These are phyloP conservation scores for Calonectria montana DNA, from an alignment of 2,329 filamentous ascomycete species.

Conservation along the genomic window DNA sequence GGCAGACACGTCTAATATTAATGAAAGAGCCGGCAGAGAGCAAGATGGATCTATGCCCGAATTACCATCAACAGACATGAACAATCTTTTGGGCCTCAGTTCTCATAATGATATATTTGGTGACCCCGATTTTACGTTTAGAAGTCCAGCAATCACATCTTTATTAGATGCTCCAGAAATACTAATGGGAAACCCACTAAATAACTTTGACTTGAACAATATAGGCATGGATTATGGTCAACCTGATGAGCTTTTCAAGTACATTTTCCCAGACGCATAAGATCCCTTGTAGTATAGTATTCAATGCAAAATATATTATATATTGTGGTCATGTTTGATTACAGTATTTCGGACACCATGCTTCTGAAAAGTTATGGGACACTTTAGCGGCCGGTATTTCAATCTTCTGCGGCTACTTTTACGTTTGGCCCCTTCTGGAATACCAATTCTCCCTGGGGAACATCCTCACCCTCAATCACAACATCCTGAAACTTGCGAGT, in stretches of 20 bases:
- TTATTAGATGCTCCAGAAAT: not conserved
- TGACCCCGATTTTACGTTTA: not conserved
- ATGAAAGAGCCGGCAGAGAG: not conserved
- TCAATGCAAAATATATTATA: not conserved
- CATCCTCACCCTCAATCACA: not conserved
- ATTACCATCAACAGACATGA: not conserved
- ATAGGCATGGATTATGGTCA: not conserved
- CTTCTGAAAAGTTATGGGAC: no score
- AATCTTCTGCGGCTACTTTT: not conserved
- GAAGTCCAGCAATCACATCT: not conserved
- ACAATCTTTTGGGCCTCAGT: not conserved
- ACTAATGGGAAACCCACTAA: not conserved
- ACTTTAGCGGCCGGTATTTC: not conserved
- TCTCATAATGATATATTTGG: not conserved
- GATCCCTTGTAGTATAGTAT: not conserved
- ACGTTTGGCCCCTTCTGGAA: not conserved
- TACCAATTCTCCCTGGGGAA: not conserved
- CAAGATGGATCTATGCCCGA: not conserved
- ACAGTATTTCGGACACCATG: no score
- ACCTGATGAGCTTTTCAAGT: not conserved
- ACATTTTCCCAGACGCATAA: not conserved
- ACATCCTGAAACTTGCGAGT: not conserved
- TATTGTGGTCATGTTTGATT: no score
- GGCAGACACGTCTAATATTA: not conserved
- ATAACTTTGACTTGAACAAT: not conserved